These are phyloP conservation scores for Candida gorgasii DNA, from an alignment of 805 yeast genomes.

Conservation along the genomic window DNA sequence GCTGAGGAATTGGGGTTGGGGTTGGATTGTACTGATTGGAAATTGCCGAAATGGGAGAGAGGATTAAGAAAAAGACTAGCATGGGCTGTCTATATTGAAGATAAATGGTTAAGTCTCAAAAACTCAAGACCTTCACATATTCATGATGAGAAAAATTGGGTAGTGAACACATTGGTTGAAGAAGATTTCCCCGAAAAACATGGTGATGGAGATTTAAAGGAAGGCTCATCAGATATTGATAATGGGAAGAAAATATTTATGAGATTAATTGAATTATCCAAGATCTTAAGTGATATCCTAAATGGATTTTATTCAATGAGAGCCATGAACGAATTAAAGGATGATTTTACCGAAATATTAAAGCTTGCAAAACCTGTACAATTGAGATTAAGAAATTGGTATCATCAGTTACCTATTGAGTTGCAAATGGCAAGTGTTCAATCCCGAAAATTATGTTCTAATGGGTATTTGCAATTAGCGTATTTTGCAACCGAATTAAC, in stretches of 20 bases:
- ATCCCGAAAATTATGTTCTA: conserved; percentile 65
- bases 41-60: conserved; percentile 92
- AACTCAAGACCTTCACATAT: conserved; percentile 86
- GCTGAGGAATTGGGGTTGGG: conserved; percentile 92
- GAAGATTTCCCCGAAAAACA: conserved; percentile 81
- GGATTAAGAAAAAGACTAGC: conserved; percentile 85
- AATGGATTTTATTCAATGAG: conserved; percentile 70
- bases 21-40: conserved; percentile 88
- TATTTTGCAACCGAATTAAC: conserved; percentile 90
- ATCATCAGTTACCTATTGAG: conserved; percentile 65
- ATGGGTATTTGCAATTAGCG: conserved; percentile 78
- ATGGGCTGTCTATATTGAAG: conserved; percentile 94
- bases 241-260: conserved; percentile 70
- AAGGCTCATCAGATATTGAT: conserved; percentile 67
- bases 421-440: conserved; percentile 62
- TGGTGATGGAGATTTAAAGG: conserved; percentile 50
- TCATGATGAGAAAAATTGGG: conserved; percentile 69
- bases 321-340: conserved; percentile 53
- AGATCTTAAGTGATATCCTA: conserved; percentile 69
- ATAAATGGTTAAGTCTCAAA: conserved; percentile 83
- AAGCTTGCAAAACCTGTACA: conserved; percentile 81
- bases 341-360: conserved; percentile 66
- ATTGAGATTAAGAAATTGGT: conserved; percentile 70
- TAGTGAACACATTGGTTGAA: conserved; percentile 63
- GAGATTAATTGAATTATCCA: conserved; percentile 64